phyloP scores from a whole-genome alignment of 2,329 filamentous ascomycete genomes.

The Cladosporium phlei region DNA sequence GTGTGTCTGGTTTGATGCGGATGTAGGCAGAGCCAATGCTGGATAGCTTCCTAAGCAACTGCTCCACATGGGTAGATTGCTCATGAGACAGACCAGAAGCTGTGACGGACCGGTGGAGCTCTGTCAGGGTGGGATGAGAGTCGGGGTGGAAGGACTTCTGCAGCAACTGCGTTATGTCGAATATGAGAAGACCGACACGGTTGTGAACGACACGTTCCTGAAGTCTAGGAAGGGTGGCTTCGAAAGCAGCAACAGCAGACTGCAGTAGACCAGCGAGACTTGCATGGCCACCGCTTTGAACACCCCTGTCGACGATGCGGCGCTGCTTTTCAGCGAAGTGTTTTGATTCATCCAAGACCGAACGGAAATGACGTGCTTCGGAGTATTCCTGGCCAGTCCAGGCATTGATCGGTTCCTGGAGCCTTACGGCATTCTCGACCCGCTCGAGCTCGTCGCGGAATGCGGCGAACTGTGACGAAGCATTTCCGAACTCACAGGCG shows the following conservation, averaged over 20 bases:
- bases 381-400: conserved; percentile 14
- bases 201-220: conserved; percentile 9
- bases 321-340: conserved; percentile 13
- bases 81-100: conserved; percentile 11
- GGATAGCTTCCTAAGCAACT: conserved; percentile 9
- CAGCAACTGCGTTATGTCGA: conserved; percentile 8
- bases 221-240: conserved; percentile 5
- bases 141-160: conserved; percentile 12
- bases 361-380: conserved; percentile 5
- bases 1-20: too few relatives aligned
- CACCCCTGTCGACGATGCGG: conserved; percentile 10
- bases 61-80: conserved; percentile 10
- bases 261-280: conserved; percentile 4
- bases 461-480: conserved; percentile 9
- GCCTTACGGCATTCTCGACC: conserved; percentile 12
- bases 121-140: conserved; percentile 4
- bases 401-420: conserved; percentile 13
- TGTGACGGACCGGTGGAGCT: conserved; percentile 6
- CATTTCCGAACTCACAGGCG: conserved; percentile 11
- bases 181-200: conserved; percentile 10
- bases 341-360: conserved; percentile 7
- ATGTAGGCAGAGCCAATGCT: conserved; percentile 11
- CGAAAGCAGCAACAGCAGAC: conserved; percentile 10
- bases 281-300: not conserved
- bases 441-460: conserved; percentile 14